A percentile compares a stretch with the other conserved stretches of the same genome.
Conservation (phyloP, 1,139 yeast genomes). For the Kodamaea alishanica region DNA sequence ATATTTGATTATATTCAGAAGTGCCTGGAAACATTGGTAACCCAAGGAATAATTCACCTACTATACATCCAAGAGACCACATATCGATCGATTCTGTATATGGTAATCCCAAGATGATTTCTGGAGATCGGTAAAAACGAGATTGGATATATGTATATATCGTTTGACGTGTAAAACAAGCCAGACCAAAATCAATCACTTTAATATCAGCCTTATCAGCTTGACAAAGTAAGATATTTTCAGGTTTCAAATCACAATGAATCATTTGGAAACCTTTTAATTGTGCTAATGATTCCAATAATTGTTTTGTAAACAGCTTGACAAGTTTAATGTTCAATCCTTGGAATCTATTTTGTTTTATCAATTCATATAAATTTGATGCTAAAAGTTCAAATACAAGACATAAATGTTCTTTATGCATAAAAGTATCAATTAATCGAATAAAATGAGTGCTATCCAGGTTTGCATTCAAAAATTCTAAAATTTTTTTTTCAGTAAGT, state of each 20-base stretch:
- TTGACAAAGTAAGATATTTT: slow-evolving; percentile 76
- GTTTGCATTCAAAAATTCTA: slow-evolving; percentile 75
- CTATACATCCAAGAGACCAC: slow-evolving; percentile 98
- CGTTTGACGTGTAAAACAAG: slow-evolving; percentile 89
- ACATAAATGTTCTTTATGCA: slow-evolving; percentile 91
- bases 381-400: slow-evolving; percentile 87
- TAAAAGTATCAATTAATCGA: slow-evolving; percentile 78
- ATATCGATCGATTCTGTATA: slow-evolving; percentile 90
- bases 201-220: slow-evolving; percentile 87
- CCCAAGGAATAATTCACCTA: slow-evolving; percentile 90
- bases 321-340: slow-evolving; percentile 84
- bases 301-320: slow-evolving; percentile 71
- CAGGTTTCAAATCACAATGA: slow-evolving; percentile 97
- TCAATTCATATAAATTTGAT: slow-evolving; percentile 82
- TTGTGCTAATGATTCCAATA: slow-evolving; percentile 74
- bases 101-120: slow-evolving; percentile 86
- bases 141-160: slow-evolving; percentile 93
- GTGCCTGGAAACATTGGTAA: slow-evolving; percentile 94
- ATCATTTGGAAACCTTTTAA: slow-evolving; percentile 81
- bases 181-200: slow-evolving; percentile 94
- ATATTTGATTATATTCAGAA: slow-evolving; percentile 86
- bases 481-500: slow-evolving; percentile 80
- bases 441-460: slow-evolving; percentile 75
- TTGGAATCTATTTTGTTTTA: slow-evolving; percentile 90
- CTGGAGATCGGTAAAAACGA: slow-evolving; percentile 93